phyloP scores from a whole-genome alignment of 768 basidiomycete species.

The Gyrodon lividus region DNA sequence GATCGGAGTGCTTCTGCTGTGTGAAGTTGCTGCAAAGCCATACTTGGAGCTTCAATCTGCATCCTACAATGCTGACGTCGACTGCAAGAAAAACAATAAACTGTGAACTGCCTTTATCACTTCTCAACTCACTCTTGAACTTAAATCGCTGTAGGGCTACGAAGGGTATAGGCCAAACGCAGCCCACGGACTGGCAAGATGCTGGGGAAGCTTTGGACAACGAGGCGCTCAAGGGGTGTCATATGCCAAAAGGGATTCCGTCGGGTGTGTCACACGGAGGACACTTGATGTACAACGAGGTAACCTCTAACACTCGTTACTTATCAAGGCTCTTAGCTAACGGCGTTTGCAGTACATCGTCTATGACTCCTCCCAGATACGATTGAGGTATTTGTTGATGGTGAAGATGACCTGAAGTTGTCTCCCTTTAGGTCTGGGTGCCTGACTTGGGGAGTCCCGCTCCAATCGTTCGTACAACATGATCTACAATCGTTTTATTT shows the following conservation, averaged over 20 bases:
- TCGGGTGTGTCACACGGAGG: conserved; percentile 31
- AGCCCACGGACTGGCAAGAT: conserved; percentile 58
- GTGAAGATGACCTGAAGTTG: conserved; percentile 40
- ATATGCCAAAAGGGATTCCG: conserved; percentile 58
- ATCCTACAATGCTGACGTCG: conserved; percentile 49
- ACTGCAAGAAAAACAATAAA: conserved; percentile 42
- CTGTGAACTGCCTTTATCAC: conserved; percentile 30
- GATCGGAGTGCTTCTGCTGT: conserved; percentile 56
- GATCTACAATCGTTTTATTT: too few species aligned
- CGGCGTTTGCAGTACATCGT: conserved; percentile 52
- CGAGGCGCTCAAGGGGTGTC: conserved; percentile 48
- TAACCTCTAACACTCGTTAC: conserved; percentile 24
- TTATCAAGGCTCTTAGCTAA: conserved; percentile 1
- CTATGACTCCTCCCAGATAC: conserved; percentile 57
- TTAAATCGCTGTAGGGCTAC: conserved; percentile 40
- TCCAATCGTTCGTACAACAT: not conserved
- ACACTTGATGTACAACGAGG: conserved; percentile 57
- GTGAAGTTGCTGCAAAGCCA: conserved; percentile 59
- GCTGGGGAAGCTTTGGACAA: conserved; percentile 50
- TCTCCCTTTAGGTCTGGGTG: not conserved
- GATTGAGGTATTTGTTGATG: conserved; percentile 57
- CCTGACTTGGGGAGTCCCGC: not conserved
- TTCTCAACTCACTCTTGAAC: not conserved
- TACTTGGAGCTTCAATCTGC: conserved; percentile 47
- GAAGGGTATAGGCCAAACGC: conserved; percentile 52